A percentile compares a stretch with the other conserved stretches of the same genome.
phyloP scores from a whole-genome alignment of 2,329 filamentous ascomycete species.

The Colletotrichum sp. region DNA sequence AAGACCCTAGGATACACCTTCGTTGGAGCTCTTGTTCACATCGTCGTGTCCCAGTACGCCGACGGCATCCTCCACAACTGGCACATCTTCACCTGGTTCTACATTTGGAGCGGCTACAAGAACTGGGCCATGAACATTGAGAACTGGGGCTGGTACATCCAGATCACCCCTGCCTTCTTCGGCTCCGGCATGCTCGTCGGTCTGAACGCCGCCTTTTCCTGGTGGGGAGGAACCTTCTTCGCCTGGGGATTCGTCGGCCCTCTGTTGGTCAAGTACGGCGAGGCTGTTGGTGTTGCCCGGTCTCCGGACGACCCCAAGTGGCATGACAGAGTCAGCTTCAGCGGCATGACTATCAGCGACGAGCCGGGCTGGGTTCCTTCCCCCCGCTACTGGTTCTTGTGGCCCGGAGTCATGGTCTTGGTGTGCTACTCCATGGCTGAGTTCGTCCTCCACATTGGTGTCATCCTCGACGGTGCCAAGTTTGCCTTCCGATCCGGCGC shows the following conservation, averaged over 20 bases:
- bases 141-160: constrained; percentile 66
- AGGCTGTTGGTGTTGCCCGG: constrained; percentile 46
- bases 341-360: constrained; percentile 31
- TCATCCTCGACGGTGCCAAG: constrained; percentile 38
- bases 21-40: constrained; percentile 50
- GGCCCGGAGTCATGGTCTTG: constrained; percentile 46
- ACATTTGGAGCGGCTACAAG: constrained; percentile 56
- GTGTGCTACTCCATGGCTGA: constrained; percentile 44
- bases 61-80: constrained; percentile 64
- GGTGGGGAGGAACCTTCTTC: constrained; percentile 59
- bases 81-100: constrained; percentile 58
- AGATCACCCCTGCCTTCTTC: constrained; percentile 65
- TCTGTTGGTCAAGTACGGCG: constrained; percentile 53
- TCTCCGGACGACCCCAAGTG: constrained; percentile 28
- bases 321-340: constrained; percentile 32
- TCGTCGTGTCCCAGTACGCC: constrained; percentile 63
- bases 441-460: constrained; percentile 43
- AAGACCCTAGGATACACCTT: constrained; percentile 59
- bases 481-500: constrained; percentile 34
- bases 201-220: constrained; percentile 60
- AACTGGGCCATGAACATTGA: constrained; percentile 56
- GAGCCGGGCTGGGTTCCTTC: constrained; percentile 33
- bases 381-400: constrained; percentile 46
- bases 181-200: constrained; percentile 54
- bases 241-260: constrained; percentile 59